Conservation (phyloP, 495 filamentous ascomycete species). For the Penicillium macrosclerotiorum region DNA sequence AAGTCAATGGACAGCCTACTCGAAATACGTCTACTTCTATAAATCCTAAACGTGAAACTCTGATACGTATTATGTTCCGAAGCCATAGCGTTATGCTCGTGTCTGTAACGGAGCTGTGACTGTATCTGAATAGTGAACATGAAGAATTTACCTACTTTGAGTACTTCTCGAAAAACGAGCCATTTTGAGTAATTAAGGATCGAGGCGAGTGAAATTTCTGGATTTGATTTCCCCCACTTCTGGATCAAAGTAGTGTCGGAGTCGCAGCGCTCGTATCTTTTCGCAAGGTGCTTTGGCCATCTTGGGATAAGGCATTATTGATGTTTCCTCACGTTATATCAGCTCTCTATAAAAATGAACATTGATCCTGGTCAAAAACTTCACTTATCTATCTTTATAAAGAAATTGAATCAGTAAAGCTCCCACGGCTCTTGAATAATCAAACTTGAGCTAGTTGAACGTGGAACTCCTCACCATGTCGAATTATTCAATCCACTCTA, state of each 20-base stretch:
- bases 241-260: too few species aligned
- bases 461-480: neutral
- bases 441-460: neutral
- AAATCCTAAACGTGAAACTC: neutral
- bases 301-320: too few species aligned
- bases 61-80: neutral
- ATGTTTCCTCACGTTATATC: too few species aligned
- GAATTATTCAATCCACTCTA: constrained; percentile 28
- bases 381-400: too few species aligned
- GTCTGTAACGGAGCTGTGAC: neutral
- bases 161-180: neutral
- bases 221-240: too few species aligned
- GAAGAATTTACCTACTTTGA: neutral
- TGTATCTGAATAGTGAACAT: neutral
- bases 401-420: too few species aligned
- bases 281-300: too few species aligned
- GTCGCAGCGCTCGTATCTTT: too few species aligned
- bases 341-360: too few species aligned
- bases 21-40: neutral
- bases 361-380: too few species aligned
- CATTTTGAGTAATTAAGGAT: neutral
- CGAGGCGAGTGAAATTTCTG: too few species aligned
- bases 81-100: constrained; percentile 17
- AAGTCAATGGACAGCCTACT: neutral
- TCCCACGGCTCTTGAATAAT: too few species aligned